Percentiles rank a stretch among this genome's conserved stretches.
Conservation (phyloP, 495 filamentous ascomycete genomes). For the Stereocaulon alpinum region DNA sequence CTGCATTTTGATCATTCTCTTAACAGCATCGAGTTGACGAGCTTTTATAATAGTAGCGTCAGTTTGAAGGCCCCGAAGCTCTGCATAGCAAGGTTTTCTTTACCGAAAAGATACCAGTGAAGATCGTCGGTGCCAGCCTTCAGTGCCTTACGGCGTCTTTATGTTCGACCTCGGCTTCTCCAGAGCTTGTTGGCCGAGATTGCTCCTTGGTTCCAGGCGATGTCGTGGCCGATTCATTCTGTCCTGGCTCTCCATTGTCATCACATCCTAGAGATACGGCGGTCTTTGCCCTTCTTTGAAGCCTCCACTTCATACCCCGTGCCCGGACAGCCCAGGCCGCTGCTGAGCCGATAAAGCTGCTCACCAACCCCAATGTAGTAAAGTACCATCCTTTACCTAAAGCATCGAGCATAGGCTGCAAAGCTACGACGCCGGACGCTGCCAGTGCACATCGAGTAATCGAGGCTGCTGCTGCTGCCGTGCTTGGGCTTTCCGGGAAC, state of each 20-base stretch:
- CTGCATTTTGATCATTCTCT: too few relatives aligned
- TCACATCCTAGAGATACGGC: neutral
- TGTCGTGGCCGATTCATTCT: neutral
- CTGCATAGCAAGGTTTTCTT: too few relatives aligned
- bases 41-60: too few relatives aligned
- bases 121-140: too few relatives aligned
- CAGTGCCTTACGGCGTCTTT: neutral
- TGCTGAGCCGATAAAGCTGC: conserved; percentile 1
- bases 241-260: neutral
- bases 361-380: conserved; percentile 20
- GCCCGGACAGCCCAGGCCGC: neutral
- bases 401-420: conserved; percentile 26
- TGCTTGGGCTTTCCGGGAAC: conserved; percentile 26
- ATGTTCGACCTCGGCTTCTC: neutral
- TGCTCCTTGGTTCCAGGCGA: neutral
- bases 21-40: too few relatives aligned
- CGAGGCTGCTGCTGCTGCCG: conserved; percentile 27
- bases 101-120: too few relatives aligned
- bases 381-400: conserved; percentile 31
- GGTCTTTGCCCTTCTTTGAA: conserved; percentile 4
- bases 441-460: conserved; percentile 29
- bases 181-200: neutral
- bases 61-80: too few relatives aligned
- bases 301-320: conserved; percentile 14
- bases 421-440: conserved; percentile 24